Conservation (phyloP, 2,329 filamentous ascomycete species). For the Coniochaeta sp. region DNA sequence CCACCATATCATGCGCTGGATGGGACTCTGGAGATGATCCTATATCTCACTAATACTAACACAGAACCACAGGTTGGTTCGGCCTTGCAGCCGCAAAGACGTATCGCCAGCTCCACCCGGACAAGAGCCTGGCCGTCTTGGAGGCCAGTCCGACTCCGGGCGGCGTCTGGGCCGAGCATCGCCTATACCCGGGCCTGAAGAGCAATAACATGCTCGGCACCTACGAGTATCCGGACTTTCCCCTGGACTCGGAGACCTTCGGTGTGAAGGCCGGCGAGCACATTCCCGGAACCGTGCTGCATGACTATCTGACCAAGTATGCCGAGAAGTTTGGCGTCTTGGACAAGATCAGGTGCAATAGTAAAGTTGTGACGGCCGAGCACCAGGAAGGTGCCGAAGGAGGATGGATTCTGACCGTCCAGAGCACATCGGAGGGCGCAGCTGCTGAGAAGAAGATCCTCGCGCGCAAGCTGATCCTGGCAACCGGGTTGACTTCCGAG, state of each 20-base stretch:
- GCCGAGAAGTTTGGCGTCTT: constrained; percentile 33
- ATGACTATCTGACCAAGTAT: constrained; percentile 39
- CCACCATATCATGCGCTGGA: not conserved
- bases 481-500: constrained; percentile 47
- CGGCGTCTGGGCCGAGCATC: constrained; percentile 62
- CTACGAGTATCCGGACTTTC: constrained; percentile 68
- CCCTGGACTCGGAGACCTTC: constrained; percentile 52
- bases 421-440: constrained; percentile 5
- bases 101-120: constrained; percentile 51
- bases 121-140: constrained; percentile 47
- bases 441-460: constrained; percentile 18
- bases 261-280: constrained; percentile 36
- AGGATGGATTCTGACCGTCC: constrained; percentile 34
- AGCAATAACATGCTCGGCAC: constrained; percentile 69
- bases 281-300: constrained; percentile 38
- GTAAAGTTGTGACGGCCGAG: constrained; percentile 34
- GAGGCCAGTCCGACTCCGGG: constrained; percentile 53
- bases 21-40: not conserved
- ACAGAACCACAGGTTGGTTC: constrained; percentile 15
- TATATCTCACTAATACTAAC: not conserved
- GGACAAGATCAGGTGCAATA: constrained; percentile 29
- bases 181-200: constrained; percentile 62
- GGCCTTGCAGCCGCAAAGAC: constrained; percentile 57
- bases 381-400: constrained; percentile 23
- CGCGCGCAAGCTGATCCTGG: constrained; percentile 42